Evolutionary conservation across 495 filamentous ascomycete species (phyloP).

Genomic region (Tuber aestivum): DNA sequence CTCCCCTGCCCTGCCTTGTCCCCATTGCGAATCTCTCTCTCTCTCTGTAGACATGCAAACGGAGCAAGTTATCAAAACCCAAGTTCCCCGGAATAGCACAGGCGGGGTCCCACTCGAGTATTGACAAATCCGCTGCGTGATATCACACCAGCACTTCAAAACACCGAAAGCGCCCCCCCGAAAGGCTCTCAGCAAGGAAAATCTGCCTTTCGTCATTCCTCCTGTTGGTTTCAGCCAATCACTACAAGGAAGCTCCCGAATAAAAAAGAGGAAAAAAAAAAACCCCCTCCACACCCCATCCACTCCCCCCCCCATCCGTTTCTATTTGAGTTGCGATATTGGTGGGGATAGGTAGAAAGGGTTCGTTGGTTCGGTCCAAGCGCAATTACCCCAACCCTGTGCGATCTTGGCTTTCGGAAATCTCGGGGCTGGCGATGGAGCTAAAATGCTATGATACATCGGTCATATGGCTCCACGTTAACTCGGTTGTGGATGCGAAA

Average conservation of each 20-base stretch:
- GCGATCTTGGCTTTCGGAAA: neutral
- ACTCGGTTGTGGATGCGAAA: neutral
- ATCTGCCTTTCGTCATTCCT: neutral
- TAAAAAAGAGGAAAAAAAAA: too few species aligned
- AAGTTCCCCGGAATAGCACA: too few species aligned
- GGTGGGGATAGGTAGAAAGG: neutral
- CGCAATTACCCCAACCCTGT: neutral
- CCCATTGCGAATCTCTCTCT: too few species aligned
- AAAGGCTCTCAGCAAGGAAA: neutral
- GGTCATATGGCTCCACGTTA: neutral
- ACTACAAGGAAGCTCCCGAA: too few species aligned
- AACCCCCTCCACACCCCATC: too few species aligned
- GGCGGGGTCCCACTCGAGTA: too few species aligned
- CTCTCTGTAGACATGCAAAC: too few species aligned
- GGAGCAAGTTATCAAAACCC: too few species aligned
- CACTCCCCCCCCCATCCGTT: neutral
- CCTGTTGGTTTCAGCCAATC: neutral
- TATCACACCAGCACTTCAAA: too few species aligned
- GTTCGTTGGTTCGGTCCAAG: neutral
- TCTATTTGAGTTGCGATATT: neutral
- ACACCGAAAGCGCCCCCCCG: neutral
- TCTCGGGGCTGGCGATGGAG: neutral
- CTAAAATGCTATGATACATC: neutral
- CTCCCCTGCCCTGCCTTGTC: too few species aligned
- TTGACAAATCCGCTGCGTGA: too few species aligned